These are phyloP conservation scores for Fraxinus angustifolia DNA, from an alignment of 305 asterid genomes.

Conservation along the genomic window DNA sequence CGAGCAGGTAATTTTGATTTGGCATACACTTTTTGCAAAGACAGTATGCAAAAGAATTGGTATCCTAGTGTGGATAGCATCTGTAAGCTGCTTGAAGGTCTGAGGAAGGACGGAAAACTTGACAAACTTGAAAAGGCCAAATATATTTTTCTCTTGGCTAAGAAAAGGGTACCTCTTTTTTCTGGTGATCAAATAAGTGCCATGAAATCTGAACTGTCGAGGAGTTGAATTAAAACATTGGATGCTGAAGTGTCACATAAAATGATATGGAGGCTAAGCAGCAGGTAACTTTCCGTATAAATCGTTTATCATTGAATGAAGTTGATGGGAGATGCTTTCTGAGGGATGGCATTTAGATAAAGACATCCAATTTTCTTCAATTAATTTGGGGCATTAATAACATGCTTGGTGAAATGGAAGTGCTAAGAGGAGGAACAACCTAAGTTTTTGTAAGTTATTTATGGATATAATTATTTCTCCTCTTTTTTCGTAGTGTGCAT, in stretches of 20 bases:
- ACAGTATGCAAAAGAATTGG: constrained; percentile 61
- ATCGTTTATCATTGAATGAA: constrained; percentile 13
- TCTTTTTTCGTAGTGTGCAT: neutral
- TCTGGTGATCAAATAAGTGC: constrained; percentile 26
- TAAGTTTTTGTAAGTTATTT: constrained; percentile 24
- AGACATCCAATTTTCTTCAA: constrained; percentile 18
- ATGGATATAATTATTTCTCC: neutral
- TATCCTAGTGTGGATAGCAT: constrained; percentile 62
- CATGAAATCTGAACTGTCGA: constrained; percentile 35
- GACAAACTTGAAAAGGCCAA: constrained; percentile 43
- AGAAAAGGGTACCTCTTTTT: constrained; percentile 33
- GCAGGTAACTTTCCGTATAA: constrained; percentile 2
- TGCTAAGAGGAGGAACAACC: constrained; percentile 11
- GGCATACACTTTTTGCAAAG: constrained; percentile 63
- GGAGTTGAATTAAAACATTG: constrained; percentile 23
- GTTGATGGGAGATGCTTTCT: neutral
- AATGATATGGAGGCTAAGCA: constrained; percentile 14
- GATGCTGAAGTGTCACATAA: neutral
- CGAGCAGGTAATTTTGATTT: constrained; percentile 41
- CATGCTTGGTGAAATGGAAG: constrained; percentile 17
- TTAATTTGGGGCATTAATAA: constrained; percentile 13
- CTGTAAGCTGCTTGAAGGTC: constrained; percentile 51
- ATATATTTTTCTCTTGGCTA: constrained; percentile 45
- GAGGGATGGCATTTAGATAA: neutral
- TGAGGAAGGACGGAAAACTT: constrained; percentile 38